Conservation (phyloP, 257 asterid genomes). For the Salvia splendens region DNA sequence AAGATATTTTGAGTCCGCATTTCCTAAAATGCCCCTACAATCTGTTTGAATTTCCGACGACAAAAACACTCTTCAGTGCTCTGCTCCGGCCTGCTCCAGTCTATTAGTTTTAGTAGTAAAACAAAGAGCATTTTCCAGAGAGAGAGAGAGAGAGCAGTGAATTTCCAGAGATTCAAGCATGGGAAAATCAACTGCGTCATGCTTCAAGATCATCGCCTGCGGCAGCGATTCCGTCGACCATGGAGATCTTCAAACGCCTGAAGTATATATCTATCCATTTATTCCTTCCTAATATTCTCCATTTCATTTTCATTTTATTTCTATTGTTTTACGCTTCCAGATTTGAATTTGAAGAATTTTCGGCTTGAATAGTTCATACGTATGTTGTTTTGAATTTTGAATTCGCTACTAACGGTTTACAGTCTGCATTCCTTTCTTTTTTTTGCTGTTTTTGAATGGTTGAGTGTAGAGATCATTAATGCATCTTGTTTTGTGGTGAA, state of each 20-base stretch:
- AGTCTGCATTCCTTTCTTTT: slow-evolving; percentile 13
- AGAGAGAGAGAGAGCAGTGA: background rate
- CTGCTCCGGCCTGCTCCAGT: background rate
- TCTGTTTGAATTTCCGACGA: slow-evolving; percentile 46
- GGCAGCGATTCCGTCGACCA: slow-evolving; percentile 48
- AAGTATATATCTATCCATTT: slow-evolving; percentile 30
- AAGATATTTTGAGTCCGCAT: slow-evolving; percentile 49
- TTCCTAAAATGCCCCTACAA: slow-evolving; percentile 32
- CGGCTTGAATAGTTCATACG: slow-evolving; percentile 1
- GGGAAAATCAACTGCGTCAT: slow-evolving; percentile 67
- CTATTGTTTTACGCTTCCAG: background rate
- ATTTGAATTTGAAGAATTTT: slow-evolving; percentile 23
- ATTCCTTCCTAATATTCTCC: slow-evolving; percentile 1
- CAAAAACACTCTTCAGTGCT: slow-evolving; percentile 8
- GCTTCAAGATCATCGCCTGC: slow-evolving; percentile 69
- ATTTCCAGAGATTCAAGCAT: slow-evolving; percentile 29
- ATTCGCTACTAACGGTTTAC: background rate
- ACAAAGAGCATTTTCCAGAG: background rate
- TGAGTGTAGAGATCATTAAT: slow-evolving; percentile 16
- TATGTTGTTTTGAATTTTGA: background rate
- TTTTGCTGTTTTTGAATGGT: background rate
- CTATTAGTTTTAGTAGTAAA: background rate
- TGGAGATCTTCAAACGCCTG: slow-evolving; percentile 44
- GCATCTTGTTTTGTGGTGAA: slow-evolving; percentile 19
- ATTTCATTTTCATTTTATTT: background rate